Evolutionary conservation across 371 early-diverging fungal species (phyloP).

Genomic region (Rhizopus microsporus): DNA sequence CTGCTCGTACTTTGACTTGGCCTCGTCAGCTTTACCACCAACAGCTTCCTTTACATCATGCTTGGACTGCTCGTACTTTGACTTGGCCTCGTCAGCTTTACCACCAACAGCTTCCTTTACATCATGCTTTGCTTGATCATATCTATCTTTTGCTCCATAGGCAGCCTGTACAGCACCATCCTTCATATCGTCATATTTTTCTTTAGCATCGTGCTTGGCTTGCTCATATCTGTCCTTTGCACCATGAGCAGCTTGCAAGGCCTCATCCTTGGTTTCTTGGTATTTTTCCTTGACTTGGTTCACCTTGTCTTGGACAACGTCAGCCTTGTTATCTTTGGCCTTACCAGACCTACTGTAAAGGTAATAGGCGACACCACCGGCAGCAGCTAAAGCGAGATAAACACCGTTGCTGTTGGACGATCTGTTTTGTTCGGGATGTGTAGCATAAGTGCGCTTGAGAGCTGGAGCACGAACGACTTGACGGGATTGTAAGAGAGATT

Average conservation of each 20-base stretch:
- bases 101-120: conserved; percentile 8
- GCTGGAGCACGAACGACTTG: conserved; percentile 1
- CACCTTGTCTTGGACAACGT: not conserved
- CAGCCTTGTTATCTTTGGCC: not conserved
- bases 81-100: no score
- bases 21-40: conserved; percentile 9
- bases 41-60: conserved; percentile 2
- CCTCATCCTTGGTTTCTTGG: conserved; percentile 10
- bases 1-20: conserved; percentile 13
- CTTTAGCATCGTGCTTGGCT: conserved; percentile 5
- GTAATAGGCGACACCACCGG: conserved; percentile 18
- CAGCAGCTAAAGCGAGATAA: conserved; percentile 11
- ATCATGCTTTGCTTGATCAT: conserved; percentile 8
- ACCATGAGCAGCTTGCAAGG: not conserved
- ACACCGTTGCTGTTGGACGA: conserved; percentile 7
- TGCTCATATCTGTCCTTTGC: conserved; percentile 3
- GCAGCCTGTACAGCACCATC: conserved; percentile 6
- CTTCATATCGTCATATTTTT: conserved; percentile 5
- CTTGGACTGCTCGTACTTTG: conserved; percentile 13
- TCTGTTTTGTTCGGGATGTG: not conserved
- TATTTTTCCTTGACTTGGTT: not conserved
- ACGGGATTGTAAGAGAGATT: conserved; percentile 6
- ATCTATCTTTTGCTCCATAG: not conserved
- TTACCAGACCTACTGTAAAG: conserved; percentile 13
- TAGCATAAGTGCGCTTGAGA: conserved; percentile 4